phyloP scores from a whole-genome alignment of 305 asterid genomes.

The Plantago coronopus region DNA sequence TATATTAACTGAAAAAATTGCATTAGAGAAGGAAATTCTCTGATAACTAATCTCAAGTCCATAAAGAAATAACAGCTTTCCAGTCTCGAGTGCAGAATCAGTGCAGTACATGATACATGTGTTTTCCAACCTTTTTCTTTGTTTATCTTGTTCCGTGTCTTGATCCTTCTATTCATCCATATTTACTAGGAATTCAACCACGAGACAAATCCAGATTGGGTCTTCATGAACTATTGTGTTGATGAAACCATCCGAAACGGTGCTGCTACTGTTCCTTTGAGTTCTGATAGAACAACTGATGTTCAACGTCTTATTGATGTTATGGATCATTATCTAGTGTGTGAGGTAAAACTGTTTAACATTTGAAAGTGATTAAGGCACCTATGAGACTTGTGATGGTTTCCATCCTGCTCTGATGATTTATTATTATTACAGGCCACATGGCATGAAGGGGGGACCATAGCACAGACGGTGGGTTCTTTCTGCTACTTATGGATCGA shows the following conservation, averaged over 20 bases:
- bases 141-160: no score
- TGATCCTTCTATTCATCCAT: no score
- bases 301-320: constrained; percentile 63
- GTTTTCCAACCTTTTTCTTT: no score
- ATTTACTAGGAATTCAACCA: no score
- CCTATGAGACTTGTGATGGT: constrained; percentile 15
- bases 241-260: constrained; percentile 95
- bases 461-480: constrained; percentile 80
- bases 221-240: constrained; percentile 35
- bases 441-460: constrained; percentile 90
- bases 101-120: no score
- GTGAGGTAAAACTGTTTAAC: constrained; percentile 58
- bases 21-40: no score
- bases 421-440: constrained; percentile 54
- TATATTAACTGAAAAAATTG: no score
- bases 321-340: constrained; percentile 89
- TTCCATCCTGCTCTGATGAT: constrained; percentile 14
- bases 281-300: constrained; percentile 71
- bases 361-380: constrained; percentile 6
- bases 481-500: constrained; percentile 79
- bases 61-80: no score
- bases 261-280: constrained; percentile 93
- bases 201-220: no score
- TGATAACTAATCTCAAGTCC: no score
- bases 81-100: no score